phyloP scores from a whole-genome alignment of 345 rosid species.

The Melaleuca quinquenervia region DNA sequence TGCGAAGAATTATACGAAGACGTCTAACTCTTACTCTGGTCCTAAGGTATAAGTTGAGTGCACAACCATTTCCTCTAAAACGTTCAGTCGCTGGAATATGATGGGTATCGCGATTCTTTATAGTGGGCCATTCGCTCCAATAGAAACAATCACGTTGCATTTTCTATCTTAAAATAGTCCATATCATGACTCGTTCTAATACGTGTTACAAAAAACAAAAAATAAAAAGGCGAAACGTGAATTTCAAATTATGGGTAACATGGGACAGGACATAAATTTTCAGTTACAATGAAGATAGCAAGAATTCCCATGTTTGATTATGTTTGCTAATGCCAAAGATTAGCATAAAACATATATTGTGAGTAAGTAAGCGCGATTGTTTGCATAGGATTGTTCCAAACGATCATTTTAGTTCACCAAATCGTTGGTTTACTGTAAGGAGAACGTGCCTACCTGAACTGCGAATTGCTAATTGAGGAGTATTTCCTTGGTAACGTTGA shows the following conservation, averaged over 20 bases:
- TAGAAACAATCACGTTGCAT: background rate
- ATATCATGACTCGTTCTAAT: background rate
- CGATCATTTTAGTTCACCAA: background rate
- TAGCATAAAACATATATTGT: background rate
- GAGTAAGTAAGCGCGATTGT: background rate
- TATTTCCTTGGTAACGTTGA: background rate
- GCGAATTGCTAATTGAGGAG: background rate
- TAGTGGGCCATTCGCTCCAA: background rate
- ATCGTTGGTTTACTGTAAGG: background rate
- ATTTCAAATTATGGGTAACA: background rate
- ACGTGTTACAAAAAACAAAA: background rate
- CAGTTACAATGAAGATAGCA: background rate
- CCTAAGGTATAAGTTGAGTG: background rate
- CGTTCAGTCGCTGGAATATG: background rate
- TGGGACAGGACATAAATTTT: background rate
- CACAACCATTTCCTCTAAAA: background rate
- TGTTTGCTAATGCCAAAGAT: background rate
- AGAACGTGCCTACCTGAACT: background rate
- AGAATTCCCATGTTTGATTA: background rate
- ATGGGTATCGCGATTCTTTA: background rate
- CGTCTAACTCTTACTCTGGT: background rate
- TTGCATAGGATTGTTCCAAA: background rate
- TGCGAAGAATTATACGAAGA: background rate
- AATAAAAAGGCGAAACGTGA: background rate
- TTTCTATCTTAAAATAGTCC: background rate